phyloP scores from a whole-genome alignment of 1,139 yeast species.

The Torulaspora pretoriensis region DNA sequence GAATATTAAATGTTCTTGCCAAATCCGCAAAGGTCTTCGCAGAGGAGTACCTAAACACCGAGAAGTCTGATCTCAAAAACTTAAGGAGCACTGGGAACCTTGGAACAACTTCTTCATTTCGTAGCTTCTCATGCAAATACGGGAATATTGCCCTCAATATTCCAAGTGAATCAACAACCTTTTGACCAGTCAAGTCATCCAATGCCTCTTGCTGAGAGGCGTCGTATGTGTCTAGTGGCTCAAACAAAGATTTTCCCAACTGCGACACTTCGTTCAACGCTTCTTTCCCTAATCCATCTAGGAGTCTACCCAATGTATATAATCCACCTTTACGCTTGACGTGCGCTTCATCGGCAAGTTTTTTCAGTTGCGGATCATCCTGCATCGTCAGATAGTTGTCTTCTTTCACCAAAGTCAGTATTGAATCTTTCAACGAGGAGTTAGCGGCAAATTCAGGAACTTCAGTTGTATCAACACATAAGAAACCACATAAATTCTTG shows the following conservation, averaged over 20 bases:
- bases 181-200: constrained; percentile 60
- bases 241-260: constrained; percentile 61
- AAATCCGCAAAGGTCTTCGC: constrained; percentile 86
- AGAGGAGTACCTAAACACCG: constrained; percentile 85
- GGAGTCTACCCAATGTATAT: constrained; percentile 57
- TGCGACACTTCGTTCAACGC: constrained; percentile 66
- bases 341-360: constrained; percentile 66
- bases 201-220: constrained; percentile 39
- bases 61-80: constrained; percentile 62
- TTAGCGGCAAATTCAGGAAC: constrained; percentile 88
- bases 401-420: constrained; percentile 76
- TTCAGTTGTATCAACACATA: constrained; percentile 93
- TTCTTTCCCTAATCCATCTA: constrained; percentile 47
- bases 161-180: constrained; percentile 82
- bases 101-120: constrained; percentile 44
- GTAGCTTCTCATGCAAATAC: constrained; percentile 49
- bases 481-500: constrained; percentile 84
- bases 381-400: constrained; percentile 67
- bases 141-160: constrained; percentile 73
- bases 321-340: constrained; percentile 83
- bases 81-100: constrained; percentile 49
- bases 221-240: constrained; percentile 47
- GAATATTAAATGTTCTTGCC: constrained; percentile 67
- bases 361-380: constrained; percentile 60
- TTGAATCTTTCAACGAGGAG: constrained; percentile 49